These are phyloP conservation scores for Clonostachys rhizophaga DNA, from an alignment of 2,329 filamentous ascomycete genomes.

Conservation along the genomic window DNA sequence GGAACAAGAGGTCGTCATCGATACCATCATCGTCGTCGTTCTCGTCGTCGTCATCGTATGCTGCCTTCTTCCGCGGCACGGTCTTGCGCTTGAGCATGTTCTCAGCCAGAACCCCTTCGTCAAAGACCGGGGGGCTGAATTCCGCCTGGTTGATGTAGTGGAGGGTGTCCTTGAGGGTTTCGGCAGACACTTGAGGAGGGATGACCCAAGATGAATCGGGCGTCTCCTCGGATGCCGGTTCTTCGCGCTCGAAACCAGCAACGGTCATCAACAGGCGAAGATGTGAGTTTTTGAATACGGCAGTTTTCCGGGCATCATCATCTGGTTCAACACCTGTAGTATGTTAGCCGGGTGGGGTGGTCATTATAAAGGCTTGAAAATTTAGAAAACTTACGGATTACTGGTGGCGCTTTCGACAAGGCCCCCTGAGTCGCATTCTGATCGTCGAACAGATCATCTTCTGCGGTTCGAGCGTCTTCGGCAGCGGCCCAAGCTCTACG, in stretches of 20 bases:
- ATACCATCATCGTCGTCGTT: conserved; percentile 39
- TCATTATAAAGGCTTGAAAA: conserved; percentile 2
- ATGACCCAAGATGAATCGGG: conserved; percentile 76
- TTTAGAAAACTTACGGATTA: conserved; percentile 22
- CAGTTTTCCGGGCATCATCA: conserved; percentile 60
- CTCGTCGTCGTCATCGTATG: conserved; percentile 69
- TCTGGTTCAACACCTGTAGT: conserved; percentile 55
- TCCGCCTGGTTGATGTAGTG: conserved; percentile 73
- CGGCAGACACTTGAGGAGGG: conserved; percentile 59
- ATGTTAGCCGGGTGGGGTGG: conserved; percentile 15
- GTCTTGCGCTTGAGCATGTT: conserved; percentile 74
- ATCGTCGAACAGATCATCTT: conserved; percentile 23
- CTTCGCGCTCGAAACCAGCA: conserved; percentile 61
- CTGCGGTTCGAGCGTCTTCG: conserved; percentile 50
- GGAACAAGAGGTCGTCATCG: conserved; percentile 59
- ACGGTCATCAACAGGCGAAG: conserved; percentile 80
- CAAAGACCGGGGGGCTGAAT: conserved; percentile 72
- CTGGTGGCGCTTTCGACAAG: conserved; percentile 19
- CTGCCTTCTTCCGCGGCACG: conserved; percentile 46
- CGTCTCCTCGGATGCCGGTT: conserved; percentile 58
- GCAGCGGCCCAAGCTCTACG: conserved; percentile 74
- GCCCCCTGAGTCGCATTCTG: conserved; percentile 16
- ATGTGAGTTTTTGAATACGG: conserved; percentile 86
- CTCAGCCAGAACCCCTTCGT: conserved; percentile 69
- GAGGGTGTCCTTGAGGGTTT: conserved; percentile 63